These are phyloP conservation scores for Lentinula lateritia DNA, from an alignment of 768 basidiomycete genomes.

Conservation along the genomic window DNA sequence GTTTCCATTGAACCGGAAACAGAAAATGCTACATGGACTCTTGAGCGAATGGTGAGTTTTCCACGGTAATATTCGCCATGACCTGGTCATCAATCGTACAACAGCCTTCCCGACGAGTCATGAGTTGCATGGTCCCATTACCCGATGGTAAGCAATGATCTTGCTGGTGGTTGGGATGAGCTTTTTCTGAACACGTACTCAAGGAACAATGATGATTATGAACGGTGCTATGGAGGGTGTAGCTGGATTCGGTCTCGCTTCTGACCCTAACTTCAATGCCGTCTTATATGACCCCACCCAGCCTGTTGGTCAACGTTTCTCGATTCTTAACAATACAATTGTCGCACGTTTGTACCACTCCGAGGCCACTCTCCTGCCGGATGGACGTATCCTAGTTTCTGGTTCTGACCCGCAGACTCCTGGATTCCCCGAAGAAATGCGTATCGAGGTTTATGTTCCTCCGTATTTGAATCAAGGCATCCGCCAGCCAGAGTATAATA, in stretches of 20 bases:
- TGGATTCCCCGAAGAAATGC: conserved; percentile 71
- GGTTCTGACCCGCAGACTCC: conserved; percentile 68
- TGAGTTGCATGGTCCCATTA: conserved; percentile 62
- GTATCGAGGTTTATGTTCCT: conserved; percentile 82
- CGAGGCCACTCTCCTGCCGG: conserved; percentile 65
- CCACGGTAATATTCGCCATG: not conserved
- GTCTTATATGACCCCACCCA: conserved; percentile 65
- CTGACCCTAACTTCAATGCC: conserved; percentile 56
- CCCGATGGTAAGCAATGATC: conserved; percentile 35
- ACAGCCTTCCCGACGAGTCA: conserved; percentile 67
- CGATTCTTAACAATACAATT: conserved; percentile 62
- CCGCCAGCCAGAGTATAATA: conserved; percentile 55
- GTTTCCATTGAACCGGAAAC: conserved; percentile 64
- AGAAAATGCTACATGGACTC: conserved; percentile 53
- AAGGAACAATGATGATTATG: conserved; percentile 59
- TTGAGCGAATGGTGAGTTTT: conserved; percentile 68
- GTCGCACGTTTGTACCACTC: conserved; percentile 72
- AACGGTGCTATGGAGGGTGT: conserved; percentile 69
- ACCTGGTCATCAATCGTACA: too few species aligned
- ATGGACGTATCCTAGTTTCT: conserved; percentile 70
- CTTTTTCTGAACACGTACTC: conserved; percentile 25
- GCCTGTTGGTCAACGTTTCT: conserved; percentile 55
- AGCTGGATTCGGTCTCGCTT: conserved; percentile 70
- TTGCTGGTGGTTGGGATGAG: conserved; percentile 31
- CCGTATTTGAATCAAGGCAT: conserved; percentile 71